phyloP scores from a whole-genome alignment of 345 rosid genomes.

The Aethionema arabicum region DNA sequence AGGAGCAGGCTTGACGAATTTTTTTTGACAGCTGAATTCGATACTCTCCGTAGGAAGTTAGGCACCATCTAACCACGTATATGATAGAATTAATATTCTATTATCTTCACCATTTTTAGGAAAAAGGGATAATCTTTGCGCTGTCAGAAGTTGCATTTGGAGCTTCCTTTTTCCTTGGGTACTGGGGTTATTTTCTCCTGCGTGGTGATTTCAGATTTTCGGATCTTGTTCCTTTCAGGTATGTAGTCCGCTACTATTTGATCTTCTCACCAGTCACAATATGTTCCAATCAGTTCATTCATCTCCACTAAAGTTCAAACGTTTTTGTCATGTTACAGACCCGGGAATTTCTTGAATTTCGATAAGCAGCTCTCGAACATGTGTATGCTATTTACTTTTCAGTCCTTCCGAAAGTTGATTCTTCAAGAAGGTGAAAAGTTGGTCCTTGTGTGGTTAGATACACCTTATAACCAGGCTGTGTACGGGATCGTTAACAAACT shows the following conservation, averaged over 20 bases:
- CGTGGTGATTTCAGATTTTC: slow-evolving; percentile 43
- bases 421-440: slow-evolving; percentile 98
- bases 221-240: slow-evolving; percentile 88
- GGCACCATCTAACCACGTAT: neutral
- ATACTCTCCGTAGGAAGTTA: no score
- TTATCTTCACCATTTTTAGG: slow-evolving; percentile 42
- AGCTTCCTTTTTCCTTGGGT: slow-evolving; percentile 66
- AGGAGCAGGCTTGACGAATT: slow-evolving; percentile 5
- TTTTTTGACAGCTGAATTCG: neutral
- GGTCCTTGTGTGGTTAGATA: slow-evolving; percentile 94
- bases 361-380: slow-evolving; percentile 77
- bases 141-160: slow-evolving; percentile 86
- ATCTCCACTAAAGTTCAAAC: neutral
- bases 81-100: neutral
- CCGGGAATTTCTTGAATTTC: slow-evolving; percentile 47
- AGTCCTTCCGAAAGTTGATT: slow-evolving; percentile 78
- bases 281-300: neutral
- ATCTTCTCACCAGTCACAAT: neutral
- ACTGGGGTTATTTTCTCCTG: slow-evolving; percentile 85
- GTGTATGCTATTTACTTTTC: slow-evolving; percentile 81
- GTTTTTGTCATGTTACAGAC: slow-evolving; percentile 46
- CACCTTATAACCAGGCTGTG: slow-evolving; percentile 94
- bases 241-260: slow-evolving; percentile 25
- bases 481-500: slow-evolving; percentile 93
- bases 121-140: slow-evolving; percentile 63